Base-by-base conservation (phyloP, 345 rosid species). In the Kandelia obovata region DNA sequence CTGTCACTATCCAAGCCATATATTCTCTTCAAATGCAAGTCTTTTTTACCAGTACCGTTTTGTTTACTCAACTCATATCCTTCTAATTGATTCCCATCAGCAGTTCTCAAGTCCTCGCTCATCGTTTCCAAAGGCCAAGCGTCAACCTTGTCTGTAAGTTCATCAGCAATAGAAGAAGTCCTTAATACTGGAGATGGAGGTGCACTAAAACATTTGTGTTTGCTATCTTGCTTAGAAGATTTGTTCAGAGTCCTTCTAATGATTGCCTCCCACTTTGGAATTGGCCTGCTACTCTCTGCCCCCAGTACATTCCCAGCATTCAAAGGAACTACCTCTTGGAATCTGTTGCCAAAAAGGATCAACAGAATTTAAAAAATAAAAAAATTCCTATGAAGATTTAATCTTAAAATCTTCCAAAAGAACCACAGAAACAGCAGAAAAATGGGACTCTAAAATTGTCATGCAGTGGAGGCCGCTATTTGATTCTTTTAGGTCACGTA, bases 301-400 rank as follows among this genome's bases (percentile, higher is more conserved):
- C 99, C 99, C 7, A 96, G 79, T 27, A 96, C 95, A 61, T 96
- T 96, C 46, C 92, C 98, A 28, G 99, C 97, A 84, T 77, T 96
- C 86, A 96, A 56, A 43, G 99, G 98, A 70, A 96, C 99, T n/a
- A 96, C 90, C 84, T 96, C 99, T 73, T 96, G 98, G 73, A 96
- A 92, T 67, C 99, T 96, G 76, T 23, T 23, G 15, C 15, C 2
- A 23, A 70, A 68, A 71, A 13, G 43, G 16, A 31, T 11, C 17
- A 21, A 58, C 21, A 65, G 27, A 53, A 59, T 15, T 11, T 1
- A 10, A 21, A 56, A 56, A 43, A 23, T 21, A 20, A 57, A 28
- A 34, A 39, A 20, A 64, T 32, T 15, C 2, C 11, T 23, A 51
- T 5, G 23, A 15, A 27, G 47, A 67, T 11, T 43, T 17, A 30